Percentiles rank a stretch among this genome's conserved stretches.
These are phyloP conservation scores for Ophiostoma fasciatum DNA, from an alignment of 2,329 filamentous ascomycete species.

Conservation along the genomic window DNA sequence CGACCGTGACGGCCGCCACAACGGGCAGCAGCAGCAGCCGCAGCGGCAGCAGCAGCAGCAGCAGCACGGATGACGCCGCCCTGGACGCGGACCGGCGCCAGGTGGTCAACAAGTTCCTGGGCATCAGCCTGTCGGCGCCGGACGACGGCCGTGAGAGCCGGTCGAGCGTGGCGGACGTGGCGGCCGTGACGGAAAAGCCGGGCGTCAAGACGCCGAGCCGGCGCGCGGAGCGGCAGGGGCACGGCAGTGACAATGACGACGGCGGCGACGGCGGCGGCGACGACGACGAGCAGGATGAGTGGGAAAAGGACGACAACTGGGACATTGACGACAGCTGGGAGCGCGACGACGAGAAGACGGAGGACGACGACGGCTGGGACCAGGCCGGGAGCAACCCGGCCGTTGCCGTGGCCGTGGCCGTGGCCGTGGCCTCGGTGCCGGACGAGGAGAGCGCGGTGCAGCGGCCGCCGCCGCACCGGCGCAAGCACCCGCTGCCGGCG, in stretches of 20 bases:
- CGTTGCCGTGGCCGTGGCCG: no score
- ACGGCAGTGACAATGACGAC: not conserved
- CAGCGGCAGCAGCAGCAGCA: constrained; percentile 13
- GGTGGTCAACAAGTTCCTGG: constrained; percentile 46
- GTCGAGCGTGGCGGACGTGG: constrained; percentile 64
- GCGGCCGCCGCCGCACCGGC: not conserved
- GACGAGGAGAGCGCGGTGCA: no score
- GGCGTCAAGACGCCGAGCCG: constrained; percentile 69
- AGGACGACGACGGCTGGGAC: not conserved
- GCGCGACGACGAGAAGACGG: not conserved
- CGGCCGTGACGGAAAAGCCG: constrained; percentile 66
- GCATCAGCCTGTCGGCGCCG: constrained; percentile 55
- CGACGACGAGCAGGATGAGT: no score
- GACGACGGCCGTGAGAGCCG: constrained; percentile 54
- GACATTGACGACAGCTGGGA: not conserved
- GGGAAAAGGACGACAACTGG: not conserved
- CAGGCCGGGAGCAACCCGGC: no score
- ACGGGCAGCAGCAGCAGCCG: not conserved
- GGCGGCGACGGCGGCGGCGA: not conserved
- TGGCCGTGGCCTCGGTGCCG: no score
- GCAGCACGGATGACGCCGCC: constrained; percentile 1
- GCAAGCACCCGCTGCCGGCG: not conserved
- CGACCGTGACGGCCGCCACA: not conserved
- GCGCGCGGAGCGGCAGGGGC: constrained; percentile 20
- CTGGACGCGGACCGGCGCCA: not conserved